Base-by-base conservation (phyloP, 257 asterid genomes). In the Ajuga chamaepitys region DNA sequence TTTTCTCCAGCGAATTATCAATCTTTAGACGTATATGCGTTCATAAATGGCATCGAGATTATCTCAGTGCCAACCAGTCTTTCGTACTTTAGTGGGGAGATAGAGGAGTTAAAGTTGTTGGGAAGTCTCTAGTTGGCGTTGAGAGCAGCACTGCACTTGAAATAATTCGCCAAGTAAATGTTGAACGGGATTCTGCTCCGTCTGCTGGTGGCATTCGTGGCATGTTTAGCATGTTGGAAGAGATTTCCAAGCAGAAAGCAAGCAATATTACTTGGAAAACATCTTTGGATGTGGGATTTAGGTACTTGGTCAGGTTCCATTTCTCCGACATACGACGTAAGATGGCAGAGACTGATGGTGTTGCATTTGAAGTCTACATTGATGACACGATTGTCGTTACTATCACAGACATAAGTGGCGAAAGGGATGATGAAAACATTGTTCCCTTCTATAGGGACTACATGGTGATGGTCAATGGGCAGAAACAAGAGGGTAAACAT, bases 271-370 rank as follows among this genome's bases (percentile, higher is more conserved):
- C 76, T 5, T 83, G 88, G 89, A 74, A 30, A 51, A 32, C 70
- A 66, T 62, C 79, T 0, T 82, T 81, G 28, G 73, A 79, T 74
- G 78, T 81, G 30, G 86, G 94, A 13, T 86, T 81, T 37, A 74
- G 72, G 65, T 83, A 86, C 51, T 59, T 83, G 81, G 52, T 81
- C 21, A 79, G 89, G 80, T 71, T 86, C 48, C 86, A 86, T 73
- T 83, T 81, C 74, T 77, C 72, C 4, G 81, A 77, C 18, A 35
- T 77, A 47, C 86, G 78, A 58, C 69, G 74, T 30, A 64, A 61
- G 73, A 47, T 67, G 12, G 66, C 51, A 13, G 65, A 48, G 26
- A 37, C 50, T 38, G 80, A 71, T 13, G 70, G 58, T 4, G 54
- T 80, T 56, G 26, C 24, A 37, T 70, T 86, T 50, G 32, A 68